A percentile compares a stretch with the other conserved stretches of the same genome.
phyloP scores from a whole-genome alignment of 371 early-diverging fungal genomes.

The Thermomucor indicae-seudaticae region DNA sequence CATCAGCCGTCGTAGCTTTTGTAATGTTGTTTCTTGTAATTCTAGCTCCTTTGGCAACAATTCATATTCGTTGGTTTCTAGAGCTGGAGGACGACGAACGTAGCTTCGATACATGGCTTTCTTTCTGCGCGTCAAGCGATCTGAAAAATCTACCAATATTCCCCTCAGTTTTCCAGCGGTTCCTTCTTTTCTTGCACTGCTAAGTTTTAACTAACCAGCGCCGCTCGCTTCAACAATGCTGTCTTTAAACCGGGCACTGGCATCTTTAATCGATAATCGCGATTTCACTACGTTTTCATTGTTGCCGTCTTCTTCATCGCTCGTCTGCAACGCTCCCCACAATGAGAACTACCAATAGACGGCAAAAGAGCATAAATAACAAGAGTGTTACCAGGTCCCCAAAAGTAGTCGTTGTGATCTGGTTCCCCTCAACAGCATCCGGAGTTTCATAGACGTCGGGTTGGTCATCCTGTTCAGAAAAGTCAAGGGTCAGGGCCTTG shows the following conservation, averaged over 20 bases:
- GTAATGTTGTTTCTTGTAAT: constrained; percentile 69
- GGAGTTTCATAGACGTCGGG: constrained; percentile 86
- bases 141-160: constrained; percentile 68
- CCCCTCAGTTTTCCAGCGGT: too few species aligned
- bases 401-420: constrained; percentile 24
- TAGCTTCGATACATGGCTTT: constrained; percentile 65
- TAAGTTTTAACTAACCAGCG: constrained; percentile 30
- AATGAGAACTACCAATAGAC: too few species aligned
- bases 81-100: constrained; percentile 50
- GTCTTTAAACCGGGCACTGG: constrained; percentile 52
- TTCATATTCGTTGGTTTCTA: constrained; percentile 64
- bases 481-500: too few species aligned
- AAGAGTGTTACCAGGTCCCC: constrained; percentile 50
- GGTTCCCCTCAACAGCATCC: constrained; percentile 50
- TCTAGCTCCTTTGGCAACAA: constrained; percentile 52
- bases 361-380: too few species aligned
- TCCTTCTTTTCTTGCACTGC: background rate
- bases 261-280: constrained; percentile 55
- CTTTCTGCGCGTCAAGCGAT: constrained; percentile 56
- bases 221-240: constrained; percentile 41
- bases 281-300: constrained; percentile 56
- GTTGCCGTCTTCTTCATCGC: constrained; percentile 49
- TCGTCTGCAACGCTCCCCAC: constrained; percentile 25
- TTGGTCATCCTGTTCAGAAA: constrained; percentile 58
- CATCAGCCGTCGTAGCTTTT: constrained; percentile 74